Base-by-base conservation (phyloP, 352 stramenopile species). In the Pythium vanterpoolii region DNA sequence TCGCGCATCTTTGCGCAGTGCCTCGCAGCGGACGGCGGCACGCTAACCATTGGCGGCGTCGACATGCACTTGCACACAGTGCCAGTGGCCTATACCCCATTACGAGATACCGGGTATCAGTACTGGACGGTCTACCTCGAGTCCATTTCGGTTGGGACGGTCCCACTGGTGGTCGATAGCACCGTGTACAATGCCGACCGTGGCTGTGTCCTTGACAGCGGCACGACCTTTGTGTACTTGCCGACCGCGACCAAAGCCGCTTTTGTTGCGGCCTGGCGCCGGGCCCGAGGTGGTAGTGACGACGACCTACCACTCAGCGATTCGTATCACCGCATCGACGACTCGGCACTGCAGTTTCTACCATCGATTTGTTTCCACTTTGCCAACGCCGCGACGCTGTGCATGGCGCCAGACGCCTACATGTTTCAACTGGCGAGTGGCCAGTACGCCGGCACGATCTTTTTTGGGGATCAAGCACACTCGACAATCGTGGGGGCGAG, bases 1-100 rank as follows among this genome's bases (percentile, higher is more conserved):
- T 77, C 83, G 24, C 79, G 93, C 19, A 79, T 93, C 21, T 99
- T 99, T 73, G 87, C 88, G 30, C 77, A 99, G 34, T 99, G 96
- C 70, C 97, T 98, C 57, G 71, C 79, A 2, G 53, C 86, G 8
- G 81, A 82, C 27, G 93, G 93, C 18, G 96, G 96, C 2, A 79
- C 83, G 18, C 87, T 99, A 66, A 96, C 93, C 3, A 69, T 99
- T 1, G 96, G 96, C 14, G 96, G 95, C 13, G 76, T 96, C 19
- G 81, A 93, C 52, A 60, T 85, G 33, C 68, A 73, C 27, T 66
- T 83, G 6, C 83, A 91, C 68, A 83, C 67, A 9, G 78, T 72
- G 18, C 74, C 77, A 3, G 93, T 98, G 67, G 66, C 87, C 16
- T 99, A 93, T 69, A 95, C 85, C 6, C 86, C 86, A 5, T 79